Evolutionary conservation across 2,329 filamentous ascomycete species (phyloP), one percentile per base, ranked within the genome.

Genomic region (Cladophialophora psammophila): DNA sequence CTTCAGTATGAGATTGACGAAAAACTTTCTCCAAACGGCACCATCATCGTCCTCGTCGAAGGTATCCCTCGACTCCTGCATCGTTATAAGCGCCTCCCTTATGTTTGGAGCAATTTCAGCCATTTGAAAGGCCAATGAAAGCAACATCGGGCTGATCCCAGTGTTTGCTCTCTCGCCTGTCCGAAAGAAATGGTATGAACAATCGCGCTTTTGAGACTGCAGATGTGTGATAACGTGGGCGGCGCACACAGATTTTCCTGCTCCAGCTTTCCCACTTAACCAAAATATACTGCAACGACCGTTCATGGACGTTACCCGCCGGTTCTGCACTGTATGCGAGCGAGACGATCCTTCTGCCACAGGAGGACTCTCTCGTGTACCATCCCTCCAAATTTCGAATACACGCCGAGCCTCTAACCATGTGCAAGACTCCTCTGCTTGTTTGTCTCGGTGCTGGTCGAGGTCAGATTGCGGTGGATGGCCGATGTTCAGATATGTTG

Each of bases 231-330:
- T 60, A 34, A 60, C 58, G 9, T 60, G 58, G 9, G 40, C 32
- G 9, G 58, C 58, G 12, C 38, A 52, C 40, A 60, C 58, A 18
- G 58, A 60, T 15, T 60, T 60, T 35, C 58, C 58, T 32, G 58
- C 58, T 52, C 58, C 58, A 5, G 58, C 40, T 9, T 52, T 52
- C 3, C 40, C 58, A 13, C 18, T 52, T 13, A 60, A n/a, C 26
- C 26, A 60, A n/a, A 32, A 50, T 13, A 60, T 35, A 13, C 32
- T 50, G 42, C 42, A n/a, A 18, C 32, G 54, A 6, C 32, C 32
- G 8, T 26, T n/a, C 5, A 35, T 13, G 2, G 54, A 18, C 18
- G 18, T 9, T 13, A 31, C 31, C 36, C 5, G 26, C 31, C 35
- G 31, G 13, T 34, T n/a, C 12, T 15, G n/a, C 32, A 40, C 15